These are phyloP conservation scores for Puccinia novopanici DNA, from an alignment of 1,284 basidiomycete species.

Conservation along the genomic window DNA sequence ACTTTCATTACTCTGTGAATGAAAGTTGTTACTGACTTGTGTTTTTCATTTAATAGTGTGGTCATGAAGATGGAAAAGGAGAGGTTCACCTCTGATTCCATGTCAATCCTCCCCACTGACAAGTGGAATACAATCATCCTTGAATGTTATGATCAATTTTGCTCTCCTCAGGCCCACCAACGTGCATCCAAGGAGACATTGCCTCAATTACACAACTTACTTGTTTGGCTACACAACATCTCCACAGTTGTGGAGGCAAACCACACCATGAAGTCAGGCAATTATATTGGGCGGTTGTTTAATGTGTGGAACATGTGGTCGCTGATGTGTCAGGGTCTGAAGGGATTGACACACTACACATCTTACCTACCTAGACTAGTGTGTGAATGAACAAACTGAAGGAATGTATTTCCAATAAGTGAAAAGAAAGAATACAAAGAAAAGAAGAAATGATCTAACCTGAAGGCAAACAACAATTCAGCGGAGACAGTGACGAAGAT, in stretches of 20 bases:
- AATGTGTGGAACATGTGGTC: conserved; percentile 29
- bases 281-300: not conserved
- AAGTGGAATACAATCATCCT: conserved; percentile 7
- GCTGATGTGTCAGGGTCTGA: not conserved
- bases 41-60: too few species aligned
- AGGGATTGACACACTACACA: not conserved
- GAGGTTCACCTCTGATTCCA: not conserved
- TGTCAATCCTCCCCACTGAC: not conserved
- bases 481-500: too few species aligned
- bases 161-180: not conserved
- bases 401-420: too few species aligned
- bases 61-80: not conserved
- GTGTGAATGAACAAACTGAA: too few species aligned
- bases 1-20: not conserved
- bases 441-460: too few species aligned
- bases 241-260: not conserved
- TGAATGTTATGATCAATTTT: conserved; percentile 15
- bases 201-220: not conserved
- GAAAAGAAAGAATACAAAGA: too few species aligned
- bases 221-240: not conserved
- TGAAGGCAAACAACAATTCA: too few species aligned
- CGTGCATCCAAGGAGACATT: not conserved
- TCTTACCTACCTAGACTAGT: conserved; percentile 1
- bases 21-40: not conserved
- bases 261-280: not conserved